Percentiles rank a stretch among this genome's conserved stretches.
phyloP scores from a whole-genome alignment of 2,329 filamentous ascomycete species.

The Aspergillus thermomutatus region DNA sequence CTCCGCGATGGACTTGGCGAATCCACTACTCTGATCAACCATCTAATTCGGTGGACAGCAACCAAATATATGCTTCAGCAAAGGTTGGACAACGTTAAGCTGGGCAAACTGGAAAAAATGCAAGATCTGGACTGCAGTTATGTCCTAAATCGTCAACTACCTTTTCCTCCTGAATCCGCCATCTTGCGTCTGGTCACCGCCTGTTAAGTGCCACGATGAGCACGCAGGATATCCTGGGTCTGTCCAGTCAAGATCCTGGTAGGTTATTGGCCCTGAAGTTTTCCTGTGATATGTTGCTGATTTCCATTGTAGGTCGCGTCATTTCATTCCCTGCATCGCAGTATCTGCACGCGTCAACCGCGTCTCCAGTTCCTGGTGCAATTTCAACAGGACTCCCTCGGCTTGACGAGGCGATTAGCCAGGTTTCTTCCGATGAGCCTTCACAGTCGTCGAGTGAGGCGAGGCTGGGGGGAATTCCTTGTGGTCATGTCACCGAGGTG shows the following conservation, averaged over 20 bases:
- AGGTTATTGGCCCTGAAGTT: conserved; percentile 5
- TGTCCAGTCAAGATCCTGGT: conserved; percentile 30
- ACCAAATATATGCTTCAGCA: not conserved
- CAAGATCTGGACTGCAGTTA: not conserved
- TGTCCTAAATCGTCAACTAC: not conserved
- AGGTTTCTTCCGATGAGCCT: conserved; percentile 12
- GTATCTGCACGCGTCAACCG: conserved; percentile 29
- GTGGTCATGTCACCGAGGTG: conserved; percentile 78
- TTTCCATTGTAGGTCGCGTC: conserved; percentile 24
- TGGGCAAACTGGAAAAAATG: not conserved
- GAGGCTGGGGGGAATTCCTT: conserved; percentile 58
- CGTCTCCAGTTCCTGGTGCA: conserved; percentile 11
- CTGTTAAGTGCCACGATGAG: conserved; percentile 17
- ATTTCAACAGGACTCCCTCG: conserved; percentile 45
- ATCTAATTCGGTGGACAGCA: not conserved
- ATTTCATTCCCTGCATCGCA: conserved; percentile 37
- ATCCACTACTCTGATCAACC: not conserved
- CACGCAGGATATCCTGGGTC: conserved; percentile 28
- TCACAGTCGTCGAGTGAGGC: conserved; percentile 4
- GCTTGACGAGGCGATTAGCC: conserved; percentile 42
- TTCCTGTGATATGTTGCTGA: not conserved
- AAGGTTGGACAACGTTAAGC: not conserved
- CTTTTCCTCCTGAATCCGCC: not conserved
- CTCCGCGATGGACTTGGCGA: not conserved
- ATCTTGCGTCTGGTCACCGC: not conserved